Evolutionary conservation across 2,329 filamentous ascomycete genomes (phyloP).

Genomic region (Diaporthe humulicola): DNA sequence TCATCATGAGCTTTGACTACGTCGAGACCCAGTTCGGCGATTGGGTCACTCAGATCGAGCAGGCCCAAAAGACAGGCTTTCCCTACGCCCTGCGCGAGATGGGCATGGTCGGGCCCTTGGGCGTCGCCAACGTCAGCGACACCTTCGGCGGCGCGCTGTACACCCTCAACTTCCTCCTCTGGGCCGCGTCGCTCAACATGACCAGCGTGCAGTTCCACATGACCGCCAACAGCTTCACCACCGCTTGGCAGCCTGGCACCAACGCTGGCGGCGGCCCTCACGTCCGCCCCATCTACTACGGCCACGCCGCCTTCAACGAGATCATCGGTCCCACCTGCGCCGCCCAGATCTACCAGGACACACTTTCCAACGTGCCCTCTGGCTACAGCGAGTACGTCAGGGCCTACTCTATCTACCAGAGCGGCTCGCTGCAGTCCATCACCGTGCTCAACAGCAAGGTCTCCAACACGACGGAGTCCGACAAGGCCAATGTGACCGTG

Average conservation of each 20-base stretch:
- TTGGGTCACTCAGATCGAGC: conserved; percentile 58
- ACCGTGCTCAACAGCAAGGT: conserved; percentile 60
- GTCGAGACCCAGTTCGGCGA: conserved; percentile 62
- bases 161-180: conserved; percentile 66
- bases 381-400: conserved; percentile 56
- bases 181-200: conserved; percentile 61
- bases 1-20: conserved; percentile 58
- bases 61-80: conserved; percentile 55
- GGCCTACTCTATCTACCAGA: conserved; percentile 60
- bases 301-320: conserved; percentile 63
- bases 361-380: conserved; percentile 47
- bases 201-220: conserved; percentile 65
- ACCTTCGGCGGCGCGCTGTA: conserved; percentile 64
- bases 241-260: conserved; percentile 61
- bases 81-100: conserved; percentile 65
- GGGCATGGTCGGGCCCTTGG: conserved; percentile 63
- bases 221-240: conserved; percentile 65
- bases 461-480: conserved; percentile 53
- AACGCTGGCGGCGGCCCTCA: conserved; percentile 55
- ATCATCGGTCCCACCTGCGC: conserved; percentile 58
- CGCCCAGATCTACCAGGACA: conserved; percentile 55
- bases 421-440: conserved; percentile 55
- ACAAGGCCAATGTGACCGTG: conserved; percentile 56
- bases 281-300: conserved; percentile 64
- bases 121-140: conserved; percentile 59